These are phyloP conservation scores for Boehmeria nivea DNA, from an alignment of 306 rosid genomes.

Conservation along the genomic window DNA sequence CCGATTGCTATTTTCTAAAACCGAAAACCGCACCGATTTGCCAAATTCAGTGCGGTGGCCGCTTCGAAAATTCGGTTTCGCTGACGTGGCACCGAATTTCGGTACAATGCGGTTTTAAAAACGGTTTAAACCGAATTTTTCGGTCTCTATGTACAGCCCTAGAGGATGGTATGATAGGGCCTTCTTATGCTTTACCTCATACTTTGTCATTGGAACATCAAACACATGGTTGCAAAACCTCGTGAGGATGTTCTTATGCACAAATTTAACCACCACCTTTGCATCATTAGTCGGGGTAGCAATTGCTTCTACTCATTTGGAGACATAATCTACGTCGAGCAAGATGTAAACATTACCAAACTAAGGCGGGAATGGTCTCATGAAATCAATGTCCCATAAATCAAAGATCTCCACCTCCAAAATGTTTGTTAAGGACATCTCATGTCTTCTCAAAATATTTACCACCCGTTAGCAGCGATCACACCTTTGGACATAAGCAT, in stretches of 20 bases:
- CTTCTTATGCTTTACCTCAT: not conserved
- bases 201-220: not conserved
- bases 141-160: too few relatives aligned
- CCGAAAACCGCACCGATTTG: too few relatives aligned
- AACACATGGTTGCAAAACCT: too few relatives aligned
- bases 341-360: not conserved
- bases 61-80: too few relatives aligned
- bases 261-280: not conserved
- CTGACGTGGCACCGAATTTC: too few relatives aligned
- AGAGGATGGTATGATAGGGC: not conserved
- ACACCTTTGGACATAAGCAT: not conserved
- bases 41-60: too few relatives aligned
- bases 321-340: too few relatives aligned
- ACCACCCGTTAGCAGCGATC: not conserved
- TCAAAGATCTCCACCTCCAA: not conserved
- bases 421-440: not conserved
- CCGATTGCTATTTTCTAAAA: too few relatives aligned
- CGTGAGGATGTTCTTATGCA: not conserved
- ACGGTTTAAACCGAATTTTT: too few relatives aligned
- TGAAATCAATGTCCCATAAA: not conserved
- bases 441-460: not conserved
- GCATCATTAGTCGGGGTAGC: not conserved
- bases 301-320: too few relatives aligned
- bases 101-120: too few relatives aligned
- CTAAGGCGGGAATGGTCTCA: not conserved